Evolutionary conservation across 2,329 filamentous ascomycete genomes (phyloP), one percentile per base, ranked within the genome.

Genomic region (Alternaria novae-zelandiae): DNA sequence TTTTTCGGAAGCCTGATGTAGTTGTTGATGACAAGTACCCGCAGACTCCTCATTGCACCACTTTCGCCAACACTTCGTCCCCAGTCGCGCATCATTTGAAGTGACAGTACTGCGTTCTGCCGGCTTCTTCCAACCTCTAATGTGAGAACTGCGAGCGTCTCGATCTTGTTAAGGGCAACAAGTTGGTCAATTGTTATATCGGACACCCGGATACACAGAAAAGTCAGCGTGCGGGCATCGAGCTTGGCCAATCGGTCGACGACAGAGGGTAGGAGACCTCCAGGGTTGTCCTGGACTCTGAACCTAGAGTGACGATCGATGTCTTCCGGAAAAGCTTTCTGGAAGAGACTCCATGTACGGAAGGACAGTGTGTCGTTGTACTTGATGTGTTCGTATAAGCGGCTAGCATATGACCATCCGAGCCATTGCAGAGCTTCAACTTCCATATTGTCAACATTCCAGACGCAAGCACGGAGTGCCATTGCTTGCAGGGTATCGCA

Each of bases 401-500:
- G 62, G 41, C 61, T 46, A 6, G 67, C 70, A 25, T 66, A 70
- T 7, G 67, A 57, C 72, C 70, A 74, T 6, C 64, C 65, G 6
- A 69, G 69, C 59, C 62, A 70, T 55, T 67, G 61, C 15, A 74
- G 44, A 21, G 65, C 60, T 15, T 64, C 67, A 4, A 67, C 59
- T 23, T 58, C 47, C 56, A 74, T 68, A 2, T 57, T 21, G 15
- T 72, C 61, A 9, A 66, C 49, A 41, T 73, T 64, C 64, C 62
- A 73, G 8, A 64, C 44, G 21, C 70, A 74, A 15, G 55, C 58
- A 25, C 71, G 70, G 30, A 73, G 44, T 10, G 65, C 67, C 61
- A 68, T 72, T 8, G 64, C 60, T 32, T 68, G 59, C 5, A 75
- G 57, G 6, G 63, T 69, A 23, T 67, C 60, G n/a, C 63, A 63